These are phyloP conservation scores for Sarcomyxa edulis DNA, from an alignment of 768 basidiomycete species.

Conservation along the genomic window DNA sequence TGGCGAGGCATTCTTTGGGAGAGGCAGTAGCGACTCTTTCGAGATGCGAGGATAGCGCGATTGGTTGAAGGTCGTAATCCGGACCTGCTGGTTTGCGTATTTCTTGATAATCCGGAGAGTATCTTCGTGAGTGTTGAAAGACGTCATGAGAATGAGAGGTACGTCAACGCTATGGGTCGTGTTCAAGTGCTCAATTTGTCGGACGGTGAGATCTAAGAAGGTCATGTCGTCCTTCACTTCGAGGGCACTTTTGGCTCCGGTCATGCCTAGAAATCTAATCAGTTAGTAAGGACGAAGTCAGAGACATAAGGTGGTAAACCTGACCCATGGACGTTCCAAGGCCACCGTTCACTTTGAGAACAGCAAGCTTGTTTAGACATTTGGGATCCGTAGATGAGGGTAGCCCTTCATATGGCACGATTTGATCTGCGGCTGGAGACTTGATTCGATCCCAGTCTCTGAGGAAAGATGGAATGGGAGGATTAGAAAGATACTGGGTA, in stretches of 20 bases:
- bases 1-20: constrained; percentile 66
- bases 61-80: constrained; percentile 90
- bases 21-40: constrained; percentile 84
- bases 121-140: constrained; percentile 97
- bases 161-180: constrained; percentile 80
- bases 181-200: constrained; percentile 96
- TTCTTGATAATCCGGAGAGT: constrained; percentile 96
- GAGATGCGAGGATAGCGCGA: constrained; percentile 90
- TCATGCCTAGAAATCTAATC: constrained; percentile 66
- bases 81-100: constrained; percentile 91
- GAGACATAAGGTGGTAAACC: constrained; percentile 14
- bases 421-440: constrained; percentile 80
- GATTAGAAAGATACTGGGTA: constrained; percentile 6
- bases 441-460: constrained; percentile 91
- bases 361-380: constrained; percentile 87
- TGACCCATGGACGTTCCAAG: constrained; percentile 88
- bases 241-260: constrained; percentile 86
- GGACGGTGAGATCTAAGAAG: constrained; percentile 90
- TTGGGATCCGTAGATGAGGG: constrained; percentile 52
- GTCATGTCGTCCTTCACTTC: constrained; percentile 98
- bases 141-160: constrained; percentile 98
- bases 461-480: constrained; percentile 8
- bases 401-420: constrained; percentile 76
- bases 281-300: constrained; percentile 13
- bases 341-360: constrained; percentile 94